Base-by-base conservation (phyloP, 108 stramenopile genomes). In the Conticribra weissflogii region DNA sequence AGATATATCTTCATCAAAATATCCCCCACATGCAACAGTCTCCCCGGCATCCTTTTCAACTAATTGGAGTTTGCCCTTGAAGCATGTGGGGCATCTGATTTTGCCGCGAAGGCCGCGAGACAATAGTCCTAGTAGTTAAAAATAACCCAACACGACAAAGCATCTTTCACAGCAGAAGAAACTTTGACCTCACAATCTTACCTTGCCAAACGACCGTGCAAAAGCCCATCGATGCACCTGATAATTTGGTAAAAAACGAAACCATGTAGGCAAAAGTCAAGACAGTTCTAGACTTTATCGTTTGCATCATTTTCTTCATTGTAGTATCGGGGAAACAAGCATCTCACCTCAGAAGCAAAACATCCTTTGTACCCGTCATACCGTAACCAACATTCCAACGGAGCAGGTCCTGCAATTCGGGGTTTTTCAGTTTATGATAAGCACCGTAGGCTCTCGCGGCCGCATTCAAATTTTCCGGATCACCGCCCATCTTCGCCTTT, bases 361-460 rank as follows among this genome's bases (percentile, higher is more conserved):
- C 62, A 50, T 88, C 79, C 54, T 91, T 94, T 29, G 59, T 85
- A 5, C 93, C 93, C 16, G 25, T 67, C 9, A 81, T 68, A 18
- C 78, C 59, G 61, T 91, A 87, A 0, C 68, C 77, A 32, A 76
- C 31, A 68, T 94, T 94, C 88, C 90, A 94, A 1, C 86, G 61
- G 57, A 94, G 59, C 17, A 85, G 28, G 64, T 89, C 87, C 58
- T 94, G 86, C 44, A 94, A 76, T 31, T 83, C 84, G 17, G 77
- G 86, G 24, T 36, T 59, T 34, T 79, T 90, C 52, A 55, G 70
- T n/a, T 77, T 76, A 1, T 73, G 50, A 62, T 87, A 83, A 31
- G 70, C 66, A 32, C 19, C 65, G 48, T 63, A 79, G 64, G 56
- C 82, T 51, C 58, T 53, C 16, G 59, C 83, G 48, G 64, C 56